Percentiles rank a stretch among this genome's conserved stretches.
Evolutionary conservation across 305 asterid genomes (phyloP).

Genomic region (Nicotiana rustica): DNA sequence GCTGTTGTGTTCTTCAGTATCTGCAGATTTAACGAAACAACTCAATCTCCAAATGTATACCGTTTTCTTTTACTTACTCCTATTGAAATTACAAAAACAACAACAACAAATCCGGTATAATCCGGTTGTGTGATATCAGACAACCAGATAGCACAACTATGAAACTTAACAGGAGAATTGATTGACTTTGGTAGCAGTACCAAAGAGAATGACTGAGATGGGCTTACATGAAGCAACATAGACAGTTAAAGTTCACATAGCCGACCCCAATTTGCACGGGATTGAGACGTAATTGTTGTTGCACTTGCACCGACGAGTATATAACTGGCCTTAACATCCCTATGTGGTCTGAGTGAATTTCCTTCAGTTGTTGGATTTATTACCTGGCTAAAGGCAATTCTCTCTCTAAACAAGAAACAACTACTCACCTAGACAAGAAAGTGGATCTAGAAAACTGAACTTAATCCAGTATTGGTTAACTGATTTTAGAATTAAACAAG

Average conservation of each 20-base stretch:
- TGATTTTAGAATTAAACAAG: no score
- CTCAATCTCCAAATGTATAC: neutral
- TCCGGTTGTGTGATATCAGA: neutral
- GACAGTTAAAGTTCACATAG: neutral
- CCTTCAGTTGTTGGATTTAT: no score
- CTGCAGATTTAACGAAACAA: constrained; percentile 39
- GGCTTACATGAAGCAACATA: neutral
- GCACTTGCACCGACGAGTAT: neutral
- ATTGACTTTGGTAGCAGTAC: neutral
- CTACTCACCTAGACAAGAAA: no score
- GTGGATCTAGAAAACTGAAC: no score
- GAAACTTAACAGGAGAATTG: no score
- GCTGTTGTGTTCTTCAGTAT: constrained; percentile 64
- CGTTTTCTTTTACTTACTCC: neutral
- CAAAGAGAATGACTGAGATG: neutral
- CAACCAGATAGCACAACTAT: neutral
- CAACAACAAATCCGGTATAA: no score
- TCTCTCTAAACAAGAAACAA: no score
- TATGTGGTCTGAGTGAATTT: no score
- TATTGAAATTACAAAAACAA: neutral
- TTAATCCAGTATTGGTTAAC: no score
- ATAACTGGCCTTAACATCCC: no score
- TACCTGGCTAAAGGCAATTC: no score
- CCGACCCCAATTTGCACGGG: neutral
- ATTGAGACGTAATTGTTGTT: neutral